Conservation (phyloP, 2,329 filamentous ascomycete species). For the Neospermospora avenae region DNA sequence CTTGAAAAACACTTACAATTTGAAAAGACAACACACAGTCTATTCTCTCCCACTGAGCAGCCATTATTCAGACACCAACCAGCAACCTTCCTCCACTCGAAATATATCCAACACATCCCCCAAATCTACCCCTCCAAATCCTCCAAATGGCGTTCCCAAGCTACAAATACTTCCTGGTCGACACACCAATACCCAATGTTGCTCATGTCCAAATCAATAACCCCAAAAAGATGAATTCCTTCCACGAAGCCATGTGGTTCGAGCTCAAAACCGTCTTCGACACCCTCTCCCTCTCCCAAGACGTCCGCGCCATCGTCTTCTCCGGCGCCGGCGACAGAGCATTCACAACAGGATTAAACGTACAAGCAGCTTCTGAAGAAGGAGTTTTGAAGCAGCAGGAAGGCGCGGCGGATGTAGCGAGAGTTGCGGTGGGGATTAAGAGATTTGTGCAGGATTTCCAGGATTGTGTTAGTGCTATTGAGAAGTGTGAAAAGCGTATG, state of each 20-base stretch:
- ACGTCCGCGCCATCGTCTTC: conserved; percentile 74
- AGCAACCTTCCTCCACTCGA: too few species aligned
- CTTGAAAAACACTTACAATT: background rate
- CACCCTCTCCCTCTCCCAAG: conserved; percentile 66
- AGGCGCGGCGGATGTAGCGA: conserved; percentile 53
- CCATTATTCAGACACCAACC: too few species aligned
- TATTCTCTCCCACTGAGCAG: too few species aligned
- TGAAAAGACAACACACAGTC: too few species aligned
- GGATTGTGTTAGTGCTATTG: conserved; percentile 68
- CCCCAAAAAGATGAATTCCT: conserved; percentile 83
- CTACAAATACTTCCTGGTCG: conserved; percentile 51
- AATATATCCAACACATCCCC: too few species aligned
- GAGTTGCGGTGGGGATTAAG: conserved; percentile 59
- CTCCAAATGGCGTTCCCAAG: conserved; percentile 1
- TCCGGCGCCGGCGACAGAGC: conserved; percentile 78
- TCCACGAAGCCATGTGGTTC: conserved; percentile 80
- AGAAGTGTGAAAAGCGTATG: conserved; percentile 84
- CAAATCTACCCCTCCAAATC: background rate
- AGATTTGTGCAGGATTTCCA: conserved; percentile 79
- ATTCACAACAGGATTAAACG: conserved; percentile 84
- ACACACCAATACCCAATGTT: conserved; percentile 68
- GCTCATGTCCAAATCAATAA: conserved; percentile 93
- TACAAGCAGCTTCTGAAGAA: conserved; percentile 62
- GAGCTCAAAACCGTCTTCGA: conserved; percentile 73
- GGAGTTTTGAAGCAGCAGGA: conserved; percentile 40